Base-by-base conservation (phyloP, 2,329 filamentous ascomycete genomes). In the Rhexocercosporidium sp. region DNA sequence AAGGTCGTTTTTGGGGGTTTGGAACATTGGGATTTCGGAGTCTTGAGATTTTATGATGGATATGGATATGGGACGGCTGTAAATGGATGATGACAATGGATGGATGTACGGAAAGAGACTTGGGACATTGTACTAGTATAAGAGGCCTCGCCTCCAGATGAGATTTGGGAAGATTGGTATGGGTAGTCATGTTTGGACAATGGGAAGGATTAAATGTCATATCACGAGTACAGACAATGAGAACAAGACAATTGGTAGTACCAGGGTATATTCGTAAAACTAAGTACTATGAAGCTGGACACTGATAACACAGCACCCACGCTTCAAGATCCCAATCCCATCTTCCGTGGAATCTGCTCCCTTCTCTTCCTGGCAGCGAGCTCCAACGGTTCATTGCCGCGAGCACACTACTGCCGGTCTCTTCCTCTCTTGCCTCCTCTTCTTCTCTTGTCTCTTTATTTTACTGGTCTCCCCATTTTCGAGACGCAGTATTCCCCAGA, bases 331-430 rank as follows among this genome's bases (percentile, higher is more conserved):
- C 9, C 49, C 51, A 31, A 37, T 46, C 46, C 56, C 41, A 22
- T 31, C 60, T 56, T 64, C 66, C 64, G 53, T 22, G 20, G 59
- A 54, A 62, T 56, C 47, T 46, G 51, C 51, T 67, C 56, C 27
- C 44, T 65, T 53, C 56, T 69, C 53, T 65, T 60, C 66, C 49
- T 56, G 46, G 49, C 69, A 73, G 73, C 67, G 69, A 74, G 71
- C 71, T 73, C 70, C 59, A 73, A 72, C 64, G 62, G 34, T 34
- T 18, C 51, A 57, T 62, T 49, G 37, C 49, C 61, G 67, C 57
- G 71, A 73, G 70, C 72, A 74, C 71, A 70, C 70, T 67, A 66
- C 70, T 65, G 47, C 54, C 59, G 54, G 18, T 64, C 53, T 63
- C 44, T 34, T 61, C 25, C 62, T 51, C 37, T 56, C n/a, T 2